Evolutionary conservation across 2,329 filamentous ascomycete genomes (phyloP).

Genomic region (Fusarium sp.): DNA sequence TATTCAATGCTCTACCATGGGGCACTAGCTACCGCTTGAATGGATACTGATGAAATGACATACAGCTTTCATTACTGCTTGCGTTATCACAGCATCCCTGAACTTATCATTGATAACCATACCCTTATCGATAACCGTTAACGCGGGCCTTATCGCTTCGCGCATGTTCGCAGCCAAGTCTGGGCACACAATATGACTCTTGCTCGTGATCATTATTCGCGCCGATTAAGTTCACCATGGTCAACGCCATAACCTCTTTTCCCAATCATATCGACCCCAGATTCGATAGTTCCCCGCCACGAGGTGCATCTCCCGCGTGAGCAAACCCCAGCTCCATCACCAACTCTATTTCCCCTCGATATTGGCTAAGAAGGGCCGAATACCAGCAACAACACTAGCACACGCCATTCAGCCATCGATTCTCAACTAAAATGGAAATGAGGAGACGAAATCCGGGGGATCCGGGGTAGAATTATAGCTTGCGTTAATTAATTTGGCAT

Average conservation of each 20-base stretch:
- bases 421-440: background rate
- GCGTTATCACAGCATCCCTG: background rate
- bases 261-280: background rate
- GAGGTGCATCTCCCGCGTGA: background rate
- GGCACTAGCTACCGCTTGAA: fast-evolving
- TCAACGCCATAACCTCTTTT: background rate
- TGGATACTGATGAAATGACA: too few species aligned
- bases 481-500: background rate
- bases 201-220: background rate
- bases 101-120: background rate
- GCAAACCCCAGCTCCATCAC: background rate
- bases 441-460: slow-evolving; percentile 1
- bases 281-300: background rate
- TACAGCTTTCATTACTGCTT: fast-evolving
- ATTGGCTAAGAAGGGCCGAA: slow-evolving; percentile 22
- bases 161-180: background rate
- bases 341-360: slow-evolving; percentile 25
- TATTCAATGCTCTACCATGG: too few species aligned
- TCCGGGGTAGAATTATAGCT: background rate
- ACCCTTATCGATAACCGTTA: background rate
- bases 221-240: background rate
- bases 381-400: background rate
- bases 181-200: too few species aligned
- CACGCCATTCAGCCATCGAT: background rate
- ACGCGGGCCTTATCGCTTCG: background rate